Evolutionary conservation across 2,329 filamentous ascomycete species (phyloP), one percentile per base, ranked within the genome.

Genomic region (Tolypocladium capitatum): DNA sequence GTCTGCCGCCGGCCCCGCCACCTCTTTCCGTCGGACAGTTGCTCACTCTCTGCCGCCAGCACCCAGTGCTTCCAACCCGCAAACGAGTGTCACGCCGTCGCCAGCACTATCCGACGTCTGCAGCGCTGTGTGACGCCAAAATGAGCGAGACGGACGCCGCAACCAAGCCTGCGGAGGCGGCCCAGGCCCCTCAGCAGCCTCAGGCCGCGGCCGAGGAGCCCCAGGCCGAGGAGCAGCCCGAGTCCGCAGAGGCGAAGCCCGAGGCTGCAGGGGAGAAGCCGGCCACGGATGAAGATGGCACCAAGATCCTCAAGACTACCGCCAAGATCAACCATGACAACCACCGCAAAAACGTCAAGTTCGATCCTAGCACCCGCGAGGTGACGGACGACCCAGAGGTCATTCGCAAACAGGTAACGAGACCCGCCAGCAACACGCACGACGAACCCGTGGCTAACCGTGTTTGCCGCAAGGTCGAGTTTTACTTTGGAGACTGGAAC

Each of bases 401-500:
- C 67, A 95, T 96, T 59, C 84, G 87, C 63, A 83, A 83, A 61
- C 90, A 94, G 75, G 85, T 86, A 71, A 62, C 63, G 4, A 18
- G 6, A 7, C 2, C 3, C 7, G 9, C 24, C 10, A 18, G 24
- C 24, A 4, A 7, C 24, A 27, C 9, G 38, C 24, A 5, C 38
- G 6, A 13, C 11, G 7, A 28, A 28, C 24, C 13, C 16, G 10
- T 42, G 24, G 24, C 38, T 42, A 30, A 42, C 24, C 34, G 13
- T 27, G 28, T 31, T 11, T 18, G 5, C 40, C 13, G 34, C 13
- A n/a, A 94, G 84, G 86, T 95, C 58, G 89, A 96, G 64, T 96
- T 95, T 68, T 96, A 96, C 75, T 94, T 96, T 68, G 86, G 86
- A 59, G 86, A 94, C 65, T 86, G 83, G 60, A 96, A 96, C 68